Base-by-base conservation (phyloP, 352 stramenopile species). In the Globisporangium cystogenes region DNA sequence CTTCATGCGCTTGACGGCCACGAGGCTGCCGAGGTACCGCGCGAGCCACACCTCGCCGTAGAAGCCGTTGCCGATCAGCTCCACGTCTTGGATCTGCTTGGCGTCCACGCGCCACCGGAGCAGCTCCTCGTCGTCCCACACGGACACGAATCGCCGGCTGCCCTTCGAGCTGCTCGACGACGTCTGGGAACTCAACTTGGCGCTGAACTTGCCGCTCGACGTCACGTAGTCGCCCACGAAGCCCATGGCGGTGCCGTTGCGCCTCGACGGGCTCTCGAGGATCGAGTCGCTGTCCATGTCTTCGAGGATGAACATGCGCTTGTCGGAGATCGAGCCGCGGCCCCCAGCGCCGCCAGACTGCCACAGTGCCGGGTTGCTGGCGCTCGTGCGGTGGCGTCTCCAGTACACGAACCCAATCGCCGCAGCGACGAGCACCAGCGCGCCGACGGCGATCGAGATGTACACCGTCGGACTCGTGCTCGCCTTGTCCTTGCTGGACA, bases 101-200 rank as follows among this genome's bases (percentile, higher is more conserved):
- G 53, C 66, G 24, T 89, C 72, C n/a, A 91, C 69, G 1, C 72
- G 55, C 59, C 67, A 87, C 3, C 60, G 59, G 5, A 74, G 58
- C 8, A 91, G 55, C 15, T 76, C 72, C 49, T 84, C 64, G 50
- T 91, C 81, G 35, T 89, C 74, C 75, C 76, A 89, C 48, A 87
- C 69, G 18, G 55, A 67, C 23, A 60, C 6, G 54, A 46, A 49
- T n/a, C 35, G 27, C 18, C 37, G 40, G 14, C 49, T 66, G 10
- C 41, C 20, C 31, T 51, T 55, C 5, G 48, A 48, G 14, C 47
- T 59, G 18, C 29, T 37, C n/a, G 29, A 41, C 3, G 20, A 31
- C 15, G 26, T 29, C n/a, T 43, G 36, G 5, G 48, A 51, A 41
- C 41, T 55, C 41, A 46, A 35, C 31, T 46, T 59, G 45, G 47